phyloP scores from a whole-genome alignment of 1,284 basidiomycete species.

The Neonothopanus nambi region DNA sequence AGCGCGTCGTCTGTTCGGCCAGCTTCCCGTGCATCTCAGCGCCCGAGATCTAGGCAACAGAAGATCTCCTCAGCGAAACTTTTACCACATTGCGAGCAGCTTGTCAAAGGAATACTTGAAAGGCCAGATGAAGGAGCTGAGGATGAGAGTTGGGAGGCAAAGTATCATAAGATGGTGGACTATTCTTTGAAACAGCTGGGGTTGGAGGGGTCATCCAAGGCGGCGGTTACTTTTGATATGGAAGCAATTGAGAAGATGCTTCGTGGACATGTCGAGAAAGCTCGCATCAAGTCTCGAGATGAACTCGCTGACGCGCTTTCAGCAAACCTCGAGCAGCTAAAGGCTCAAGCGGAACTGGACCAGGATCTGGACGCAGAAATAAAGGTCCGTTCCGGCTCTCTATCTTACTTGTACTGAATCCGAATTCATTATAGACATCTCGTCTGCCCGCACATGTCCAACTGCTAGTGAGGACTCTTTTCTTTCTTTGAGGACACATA shows the following conservation, averaged over 20 bases:
- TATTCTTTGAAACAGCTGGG: slow-evolving; percentile 44
- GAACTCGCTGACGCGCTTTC: slow-evolving; percentile 58
- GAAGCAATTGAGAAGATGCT: slow-evolving; percentile 53
- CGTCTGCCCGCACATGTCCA: slow-evolving; percentile 70
- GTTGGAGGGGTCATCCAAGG: slow-evolving; percentile 50
- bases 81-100: slow-evolving; percentile 50
- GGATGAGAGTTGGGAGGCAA: slow-evolving; percentile 39
- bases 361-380: slow-evolving; percentile 68
- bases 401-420: slow-evolving; percentile 5
- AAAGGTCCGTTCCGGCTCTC: slow-evolving; percentile 39
- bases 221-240: slow-evolving; percentile 56
- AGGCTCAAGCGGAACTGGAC: slow-evolving; percentile 43
- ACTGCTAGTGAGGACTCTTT: slow-evolving; percentile 53
- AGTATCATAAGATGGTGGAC: slow-evolving; percentile 51
- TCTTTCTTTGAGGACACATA: background rate
- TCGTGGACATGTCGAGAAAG: slow-evolving; percentile 65
- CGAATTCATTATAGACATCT: slow-evolving; percentile 40
- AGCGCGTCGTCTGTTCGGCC: slow-evolving; percentile 32
- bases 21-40: slow-evolving; percentile 40
- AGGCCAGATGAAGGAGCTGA: slow-evolving; percentile 39
- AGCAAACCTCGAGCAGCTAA: slow-evolving; percentile 49
- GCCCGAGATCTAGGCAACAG: slow-evolving; percentile 54
- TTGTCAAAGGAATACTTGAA: slow-evolving; percentile 56
- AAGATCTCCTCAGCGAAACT: slow-evolving; percentile 50
- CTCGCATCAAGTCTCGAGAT: slow-evolving; percentile 65